Evolutionary conservation across 169 alveolate species (phyloP).

Genomic region (Babesia bigemina): DNA sequence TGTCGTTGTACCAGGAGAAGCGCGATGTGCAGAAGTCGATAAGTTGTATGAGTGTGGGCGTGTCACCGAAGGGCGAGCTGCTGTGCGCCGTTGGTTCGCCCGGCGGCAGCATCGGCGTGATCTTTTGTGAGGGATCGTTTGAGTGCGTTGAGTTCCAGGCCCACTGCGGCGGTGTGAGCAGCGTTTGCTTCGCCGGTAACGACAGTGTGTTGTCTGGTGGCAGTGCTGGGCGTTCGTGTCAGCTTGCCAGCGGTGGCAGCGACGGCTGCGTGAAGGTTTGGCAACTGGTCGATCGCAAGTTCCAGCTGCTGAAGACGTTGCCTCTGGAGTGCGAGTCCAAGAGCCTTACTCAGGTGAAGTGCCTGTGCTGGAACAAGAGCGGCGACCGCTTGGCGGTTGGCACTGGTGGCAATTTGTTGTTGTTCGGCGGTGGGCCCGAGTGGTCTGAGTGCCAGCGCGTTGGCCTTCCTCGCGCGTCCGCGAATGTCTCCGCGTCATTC

Average conservation of each 20-base stretch:
- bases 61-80: conserved; percentile 40
- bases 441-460: conserved; percentile 25
- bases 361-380: conserved; percentile 47
- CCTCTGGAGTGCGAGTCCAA: conserved; percentile 25
- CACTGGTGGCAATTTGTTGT: conserved; percentile 14
- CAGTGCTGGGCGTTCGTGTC: conserved; percentile 10
- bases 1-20: conserved; percentile 27
- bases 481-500: conserved; percentile 32
- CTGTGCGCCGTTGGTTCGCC: conserved; percentile 62
- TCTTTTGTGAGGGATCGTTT: conserved; percentile 24
- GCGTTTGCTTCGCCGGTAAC: conserved; percentile 19
- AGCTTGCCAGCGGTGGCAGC: conserved; percentile 55
- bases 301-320: conserved; percentile 47
- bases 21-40: conserved; percentile 41
- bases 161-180: conserved; percentile 53
- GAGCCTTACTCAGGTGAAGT: conserved; percentile 17
- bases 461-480: conserved; percentile 12
- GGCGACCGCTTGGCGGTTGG: conserved; percentile 43
- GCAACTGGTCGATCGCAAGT: conserved; percentile 33
- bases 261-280: conserved; percentile 63
- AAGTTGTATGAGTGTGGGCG: conserved; percentile 60
- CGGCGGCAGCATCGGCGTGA: conserved; percentile 45
- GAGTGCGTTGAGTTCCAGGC: conserved; percentile 39
- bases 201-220: conserved; percentile 10
- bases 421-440: conserved; percentile 31